phyloP scores from a whole-genome alignment of 129 eudicot genomes.

The Glebionis coronaria region DNA sequence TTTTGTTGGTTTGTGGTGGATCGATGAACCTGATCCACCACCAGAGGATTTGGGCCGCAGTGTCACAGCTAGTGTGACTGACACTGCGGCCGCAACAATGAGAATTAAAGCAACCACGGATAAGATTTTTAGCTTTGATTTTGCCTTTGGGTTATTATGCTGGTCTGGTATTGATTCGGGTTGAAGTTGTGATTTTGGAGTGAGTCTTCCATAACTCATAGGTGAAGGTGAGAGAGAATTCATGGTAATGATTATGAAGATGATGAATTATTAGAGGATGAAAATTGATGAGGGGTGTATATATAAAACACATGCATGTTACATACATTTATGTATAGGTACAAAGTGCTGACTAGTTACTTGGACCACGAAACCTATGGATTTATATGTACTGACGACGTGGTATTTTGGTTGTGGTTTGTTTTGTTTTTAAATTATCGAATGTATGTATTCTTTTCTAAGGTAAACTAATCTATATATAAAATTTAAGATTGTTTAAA shows the following conservation, averaged over 20 bases:
- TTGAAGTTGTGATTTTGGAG: constrained; percentile 14
- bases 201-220: constrained; percentile 34
- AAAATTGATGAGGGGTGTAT: background rate
- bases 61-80: constrained; percentile 35
- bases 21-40: constrained; percentile 10
- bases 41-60: constrained; percentile 27
- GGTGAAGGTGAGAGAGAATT: constrained; percentile 7
- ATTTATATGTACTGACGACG: background rate
- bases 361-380: constrained; percentile 29
- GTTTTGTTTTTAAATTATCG: background rate
- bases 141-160: constrained; percentile 15
- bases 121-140: constrained; percentile 35
- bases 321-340: background rate
- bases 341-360: constrained; percentile 22
- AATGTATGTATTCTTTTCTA: too few species aligned
- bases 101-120: constrained; percentile 34
- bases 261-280: constrained; percentile 19
- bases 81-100: constrained; percentile 43
- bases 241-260: background rate
- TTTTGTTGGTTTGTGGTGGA: constrained; percentile 42
- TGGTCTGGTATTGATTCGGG: constrained; percentile 13
- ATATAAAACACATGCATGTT: background rate
- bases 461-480: too few species aligned
- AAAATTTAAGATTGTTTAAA: too few species aligned
- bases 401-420: background rate